Conservation (phyloP, 352 stramenopile species). For the Pythium apleroticum region DNA sequence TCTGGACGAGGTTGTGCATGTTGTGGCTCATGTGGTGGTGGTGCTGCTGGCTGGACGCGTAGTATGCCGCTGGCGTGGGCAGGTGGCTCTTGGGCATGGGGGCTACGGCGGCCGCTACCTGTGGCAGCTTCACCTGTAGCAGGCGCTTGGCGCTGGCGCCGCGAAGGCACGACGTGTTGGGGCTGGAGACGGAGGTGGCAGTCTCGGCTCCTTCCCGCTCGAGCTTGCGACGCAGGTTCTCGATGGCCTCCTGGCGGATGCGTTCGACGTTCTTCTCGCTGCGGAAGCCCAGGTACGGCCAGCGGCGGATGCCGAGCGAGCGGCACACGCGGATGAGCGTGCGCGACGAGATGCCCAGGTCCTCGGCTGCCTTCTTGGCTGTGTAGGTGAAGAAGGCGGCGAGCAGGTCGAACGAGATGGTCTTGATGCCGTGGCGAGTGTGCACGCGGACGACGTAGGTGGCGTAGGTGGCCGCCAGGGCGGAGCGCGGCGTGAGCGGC, state of each 20-base stretch:
- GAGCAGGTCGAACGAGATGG: conserved; percentile 72
- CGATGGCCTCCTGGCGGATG: conserved; percentile 73
- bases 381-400: conserved; percentile 71
- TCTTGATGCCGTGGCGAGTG: conserved; percentile 50
- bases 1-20: not conserved
- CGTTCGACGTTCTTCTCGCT: conserved; percentile 81
- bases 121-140: conserved; percentile 59
- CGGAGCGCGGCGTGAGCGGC: conserved; percentile 12
- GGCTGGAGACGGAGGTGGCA: conserved; percentile 26
- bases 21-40: conserved; percentile 4
- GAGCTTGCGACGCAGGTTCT: conserved; percentile 73
- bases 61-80: conserved; percentile 8
- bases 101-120: conserved; percentile 23
- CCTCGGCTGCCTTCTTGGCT: conserved; percentile 72
- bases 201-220: conserved; percentile 42
- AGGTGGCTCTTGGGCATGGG: conserved; percentile 14
- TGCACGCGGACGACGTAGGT: conserved; percentile 18
- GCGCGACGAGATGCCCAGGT: conserved; percentile 74
- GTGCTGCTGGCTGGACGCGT: conserved; percentile 16
- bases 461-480: conserved; percentile 22
- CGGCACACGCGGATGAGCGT: conserved; percentile 78
- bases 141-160: conserved; percentile 74
- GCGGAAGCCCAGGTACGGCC: conserved; percentile 78
- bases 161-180: conserved; percentile 49
- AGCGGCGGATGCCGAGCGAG: conserved; percentile 72